phyloP scores from a whole-genome alignment of 2,329 filamentous ascomycete species.

The Diaporthe destruens region DNA sequence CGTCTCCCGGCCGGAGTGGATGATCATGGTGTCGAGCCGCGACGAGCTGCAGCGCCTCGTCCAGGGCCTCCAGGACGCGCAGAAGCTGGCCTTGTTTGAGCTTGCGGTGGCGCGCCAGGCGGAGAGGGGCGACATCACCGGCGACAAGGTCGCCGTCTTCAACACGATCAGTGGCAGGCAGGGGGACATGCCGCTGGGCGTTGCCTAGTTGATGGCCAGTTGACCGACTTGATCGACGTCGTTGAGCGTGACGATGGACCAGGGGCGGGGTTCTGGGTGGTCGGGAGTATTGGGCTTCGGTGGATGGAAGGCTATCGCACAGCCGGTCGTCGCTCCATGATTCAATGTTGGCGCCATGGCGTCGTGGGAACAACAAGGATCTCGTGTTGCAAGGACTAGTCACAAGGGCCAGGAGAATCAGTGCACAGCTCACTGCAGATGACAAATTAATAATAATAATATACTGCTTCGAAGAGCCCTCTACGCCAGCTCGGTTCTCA shows the following conservation, averaged over 20 bases:
- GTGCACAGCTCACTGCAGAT: background rate
- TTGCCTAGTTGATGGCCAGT: background rate
- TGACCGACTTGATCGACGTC: background rate
- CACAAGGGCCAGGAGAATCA: too few species aligned
- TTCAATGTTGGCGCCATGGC: background rate
- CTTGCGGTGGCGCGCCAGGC: background rate
- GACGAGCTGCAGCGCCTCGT: background rate
- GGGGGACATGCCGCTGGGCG: background rate
- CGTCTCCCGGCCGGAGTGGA: background rate
- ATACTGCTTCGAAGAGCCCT: background rate
- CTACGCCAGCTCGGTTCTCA: too few species aligned
- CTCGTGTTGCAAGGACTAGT: background rate
- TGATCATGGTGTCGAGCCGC: background rate
- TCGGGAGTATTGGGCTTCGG: background rate
- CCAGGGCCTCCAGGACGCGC: background rate
- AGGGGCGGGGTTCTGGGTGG: background rate
- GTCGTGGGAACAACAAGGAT: too few species aligned
- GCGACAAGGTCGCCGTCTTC: slow-evolving; percentile 13
- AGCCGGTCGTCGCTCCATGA: background rate
- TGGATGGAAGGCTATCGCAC: background rate
- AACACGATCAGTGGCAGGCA: background rate
- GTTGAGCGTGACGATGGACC: background rate
- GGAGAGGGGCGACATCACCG: background rate
- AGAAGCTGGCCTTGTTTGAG: slow-evolving; percentile 13
- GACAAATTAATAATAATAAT: background rate